Evolutionary conservation across 768 basidiomycete species (phyloP).

Genomic region (Phylloporus rhodoxanthus): DNA sequence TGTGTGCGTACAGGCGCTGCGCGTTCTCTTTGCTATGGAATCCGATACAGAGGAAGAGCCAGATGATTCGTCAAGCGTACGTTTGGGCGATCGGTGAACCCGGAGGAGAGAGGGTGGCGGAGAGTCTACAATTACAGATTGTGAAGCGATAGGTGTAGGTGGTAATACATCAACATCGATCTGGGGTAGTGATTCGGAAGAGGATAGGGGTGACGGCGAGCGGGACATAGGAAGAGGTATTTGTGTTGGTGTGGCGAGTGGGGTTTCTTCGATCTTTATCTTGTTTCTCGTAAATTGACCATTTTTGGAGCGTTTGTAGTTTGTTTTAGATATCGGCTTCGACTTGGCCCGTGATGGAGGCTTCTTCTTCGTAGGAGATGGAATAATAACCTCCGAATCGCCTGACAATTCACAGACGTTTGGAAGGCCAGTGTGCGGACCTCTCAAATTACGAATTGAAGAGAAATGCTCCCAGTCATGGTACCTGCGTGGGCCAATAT

Average conservation of each 20-base stretch:
- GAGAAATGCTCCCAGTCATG: slow-evolving; percentile 96
- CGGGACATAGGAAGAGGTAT: slow-evolving; percentile 37
- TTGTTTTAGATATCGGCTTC: slow-evolving; percentile 18
- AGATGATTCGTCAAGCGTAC: slow-evolving; percentile 54
- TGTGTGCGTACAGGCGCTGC: slow-evolving; percentile 27
- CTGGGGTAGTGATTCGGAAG: slow-evolving; percentile 17
- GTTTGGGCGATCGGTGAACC: slow-evolving; percentile 48
- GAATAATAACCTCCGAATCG: slow-evolving; percentile 25
- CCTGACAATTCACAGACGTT: slow-evolving; percentile 48
- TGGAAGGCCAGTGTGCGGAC: slow-evolving; percentile 76
- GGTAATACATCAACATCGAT: slow-evolving; percentile 28
- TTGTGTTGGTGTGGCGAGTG: slow-evolving; percentile 24
- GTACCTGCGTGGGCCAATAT: slow-evolving; percentile 45
- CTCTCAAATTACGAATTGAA: slow-evolving; percentile 80
- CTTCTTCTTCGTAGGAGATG: slow-evolving; percentile 34
- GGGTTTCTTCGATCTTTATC: slow-evolving; percentile 19
- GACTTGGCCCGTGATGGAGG: slow-evolving; percentile 28
- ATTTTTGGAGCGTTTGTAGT: slow-evolving; percentile 17
- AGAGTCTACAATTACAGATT: slow-evolving; percentile 7
- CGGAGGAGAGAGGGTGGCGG: slow-evolving; percentile 25
- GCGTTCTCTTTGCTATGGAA: slow-evolving; percentile 32
- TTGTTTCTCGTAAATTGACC: slow-evolving; percentile 19
- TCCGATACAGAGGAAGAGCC: slow-evolving; percentile 36
- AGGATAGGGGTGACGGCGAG: slow-evolving; percentile 33
- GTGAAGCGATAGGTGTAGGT: slow-evolving; percentile 21